Percentiles rank a stretch among this genome's conserved stretches.
Evolutionary conservation across 2,329 filamentous ascomycete species (phyloP).

Genomic region (Rasamsonia emersonii): DNA sequence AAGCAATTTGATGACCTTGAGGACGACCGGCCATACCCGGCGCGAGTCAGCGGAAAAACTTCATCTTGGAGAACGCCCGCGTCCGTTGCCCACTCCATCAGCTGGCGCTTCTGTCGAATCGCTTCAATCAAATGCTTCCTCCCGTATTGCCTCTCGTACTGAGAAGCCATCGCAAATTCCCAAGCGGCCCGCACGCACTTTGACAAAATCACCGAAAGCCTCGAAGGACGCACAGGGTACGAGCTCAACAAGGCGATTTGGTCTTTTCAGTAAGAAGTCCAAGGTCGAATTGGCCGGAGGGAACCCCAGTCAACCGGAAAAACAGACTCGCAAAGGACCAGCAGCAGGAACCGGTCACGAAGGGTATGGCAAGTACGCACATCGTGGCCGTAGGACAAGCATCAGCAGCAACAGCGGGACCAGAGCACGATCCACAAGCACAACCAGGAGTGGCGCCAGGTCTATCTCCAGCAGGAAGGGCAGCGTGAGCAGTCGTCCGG

Average conservation of each 20-base stretch:
- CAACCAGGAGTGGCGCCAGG: conserved; percentile 24
- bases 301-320: conserved; percentile 49
- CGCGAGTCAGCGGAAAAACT: conserved; percentile 41
- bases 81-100: conserved; percentile 21
- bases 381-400: conserved; percentile 37
- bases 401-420: conserved; percentile 31
- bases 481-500: conserved; percentile 33
- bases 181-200: conserved; percentile 29
- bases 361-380: conserved; percentile 42
- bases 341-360: conserved; percentile 91
- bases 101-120: conserved; percentile 30
- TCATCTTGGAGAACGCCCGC: conserved; percentile 23
- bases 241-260: conserved; percentile 55
- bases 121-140: conserved; percentile 24
- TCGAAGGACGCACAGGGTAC: conserved; percentile 21
- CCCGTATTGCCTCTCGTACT: conserved; percentile 24
- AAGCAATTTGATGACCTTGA: conserved; percentile 45
- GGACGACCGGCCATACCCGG: conserved; percentile 41
- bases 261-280: conserved; percentile 65
- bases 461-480: conserved; percentile 31
- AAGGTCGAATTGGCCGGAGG: conserved; percentile 52
- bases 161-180: conserved; percentile 22
- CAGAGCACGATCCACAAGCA: conserved; percentile 34
- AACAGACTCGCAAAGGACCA: conserved; percentile 62
- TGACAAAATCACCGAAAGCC: conserved; percentile 20